These are phyloP conservation scores for Crinitomyces ghanaensis DNA, from an alignment of 805 yeast species.

Conservation along the genomic window DNA sequence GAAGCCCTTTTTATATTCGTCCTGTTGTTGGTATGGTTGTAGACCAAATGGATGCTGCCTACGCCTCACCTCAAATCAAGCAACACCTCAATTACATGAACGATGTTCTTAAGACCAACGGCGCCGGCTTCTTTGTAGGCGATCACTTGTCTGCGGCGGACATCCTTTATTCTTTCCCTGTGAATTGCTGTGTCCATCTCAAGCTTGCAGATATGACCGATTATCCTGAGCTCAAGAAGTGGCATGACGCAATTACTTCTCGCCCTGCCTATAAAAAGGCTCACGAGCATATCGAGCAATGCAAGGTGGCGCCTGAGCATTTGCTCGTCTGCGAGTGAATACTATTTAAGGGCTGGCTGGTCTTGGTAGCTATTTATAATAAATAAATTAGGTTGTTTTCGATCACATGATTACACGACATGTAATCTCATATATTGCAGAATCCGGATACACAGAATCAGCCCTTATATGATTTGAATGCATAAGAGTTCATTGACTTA, in stretches of 20 bases:
- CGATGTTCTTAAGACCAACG: constrained; percentile 30
- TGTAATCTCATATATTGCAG: no score
- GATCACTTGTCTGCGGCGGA: constrained; percentile 51
- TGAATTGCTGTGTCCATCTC: constrained; percentile 9
- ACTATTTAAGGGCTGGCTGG: no score
- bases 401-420: no score
- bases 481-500: no score
- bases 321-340: no score
- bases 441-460: no score
- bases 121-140: constrained; percentile 47
- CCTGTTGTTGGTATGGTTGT: constrained; percentile 34
- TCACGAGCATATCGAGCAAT: constrained; percentile 3
- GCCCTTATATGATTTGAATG: no score
- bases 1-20: constrained; percentile 33
- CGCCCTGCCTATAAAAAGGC: constrained; percentile 21
- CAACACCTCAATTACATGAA: constrained; percentile 34
- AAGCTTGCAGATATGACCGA: constrained; percentile 5
- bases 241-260: constrained; percentile 17
- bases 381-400: no score
- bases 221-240: constrained; percentile 20
- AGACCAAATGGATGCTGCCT: constrained; percentile 36
- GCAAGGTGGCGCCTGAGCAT: no score
- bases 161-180: constrained; percentile 41
- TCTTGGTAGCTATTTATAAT: no score
- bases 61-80: constrained; percentile 37